These are phyloP conservation scores for Salvia splendens DNA, from an alignment of 257 asterid genomes.

Conservation along the genomic window DNA sequence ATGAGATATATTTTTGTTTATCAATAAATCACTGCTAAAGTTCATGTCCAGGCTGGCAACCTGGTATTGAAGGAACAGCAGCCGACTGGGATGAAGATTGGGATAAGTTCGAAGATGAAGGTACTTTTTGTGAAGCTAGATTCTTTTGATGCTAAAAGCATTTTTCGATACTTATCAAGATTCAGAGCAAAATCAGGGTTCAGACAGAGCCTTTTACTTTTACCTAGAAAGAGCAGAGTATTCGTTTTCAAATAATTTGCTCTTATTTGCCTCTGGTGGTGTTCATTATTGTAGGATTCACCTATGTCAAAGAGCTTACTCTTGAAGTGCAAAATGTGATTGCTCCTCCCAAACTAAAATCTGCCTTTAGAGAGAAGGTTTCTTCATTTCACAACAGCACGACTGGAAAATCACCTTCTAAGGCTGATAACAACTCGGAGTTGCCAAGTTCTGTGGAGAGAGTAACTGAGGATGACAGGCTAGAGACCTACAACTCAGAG, in stretches of 20 bases:
- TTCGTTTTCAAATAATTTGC: constrained; percentile 6
- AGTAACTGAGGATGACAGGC: constrained; percentile 45
- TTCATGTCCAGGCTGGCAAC: constrained; percentile 82
- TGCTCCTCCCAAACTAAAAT: constrained; percentile 79
- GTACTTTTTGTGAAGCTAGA: constrained; percentile 39
- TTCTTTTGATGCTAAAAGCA: neutral
- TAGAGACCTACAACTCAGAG: constrained; percentile 40
- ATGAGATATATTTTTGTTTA: constrained; percentile 12
- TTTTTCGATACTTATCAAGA: neutral
- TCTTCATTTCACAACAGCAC: constrained; percentile 39
- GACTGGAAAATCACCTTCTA: constrained; percentile 45
- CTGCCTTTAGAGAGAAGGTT: constrained; percentile 62
- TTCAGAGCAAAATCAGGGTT: too few species aligned
- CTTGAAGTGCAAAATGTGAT: constrained; percentile 80
- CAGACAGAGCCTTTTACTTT: too few species aligned
- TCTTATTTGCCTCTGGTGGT: constrained; percentile 16
- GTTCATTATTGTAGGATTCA: constrained; percentile 57
- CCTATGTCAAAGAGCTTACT: constrained; percentile 81
- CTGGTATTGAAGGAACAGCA: constrained; percentile 82
- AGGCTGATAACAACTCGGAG: constrained; percentile 54
- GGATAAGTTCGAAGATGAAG: constrained; percentile 97
- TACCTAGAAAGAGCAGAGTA: neutral
- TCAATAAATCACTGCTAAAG: constrained; percentile 26
- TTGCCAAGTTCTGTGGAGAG: constrained; percentile 40
- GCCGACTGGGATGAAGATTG: constrained; percentile 99